Percentiles rank a stretch among this genome's conserved stretches.
Conservation (phyloP, 495 filamentous ascomycete species). For the Pyrenula massariospora region DNA sequence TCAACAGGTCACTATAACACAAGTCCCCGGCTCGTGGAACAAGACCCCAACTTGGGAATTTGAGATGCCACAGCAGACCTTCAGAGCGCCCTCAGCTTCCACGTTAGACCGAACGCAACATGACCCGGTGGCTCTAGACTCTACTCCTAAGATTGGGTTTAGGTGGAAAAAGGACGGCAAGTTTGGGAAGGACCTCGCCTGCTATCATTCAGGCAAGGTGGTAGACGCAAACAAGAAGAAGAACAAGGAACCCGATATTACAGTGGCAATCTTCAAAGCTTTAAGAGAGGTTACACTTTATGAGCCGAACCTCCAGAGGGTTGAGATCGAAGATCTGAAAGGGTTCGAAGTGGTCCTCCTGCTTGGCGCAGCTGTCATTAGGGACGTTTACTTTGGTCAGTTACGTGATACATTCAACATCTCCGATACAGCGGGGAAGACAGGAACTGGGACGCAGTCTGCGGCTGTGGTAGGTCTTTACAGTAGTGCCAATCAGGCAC, state of each 20-base stretch:
- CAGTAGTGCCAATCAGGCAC: slow-evolving; percentile 1
- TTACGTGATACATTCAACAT: slow-evolving; percentile 72
- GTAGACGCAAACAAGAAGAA: slow-evolving; percentile 53
- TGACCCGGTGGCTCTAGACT: slow-evolving; percentile 53
- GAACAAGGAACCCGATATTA: slow-evolving; percentile 87
- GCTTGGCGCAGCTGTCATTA: slow-evolving; percentile 72
- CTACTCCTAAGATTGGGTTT: slow-evolving; percentile 73
- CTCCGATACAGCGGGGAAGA: slow-evolving; percentile 21
- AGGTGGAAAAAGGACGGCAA: slow-evolving; percentile 88
- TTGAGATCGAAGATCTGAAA: slow-evolving; percentile 91
- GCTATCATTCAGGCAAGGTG: slow-evolving; percentile 66
- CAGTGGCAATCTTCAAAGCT: slow-evolving; percentile 64
- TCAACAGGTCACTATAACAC: slow-evolving; percentile 60
- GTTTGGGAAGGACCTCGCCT: slow-evolving; percentile 72
- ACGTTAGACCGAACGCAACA: slow-evolving; percentile 63
- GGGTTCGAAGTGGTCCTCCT: slow-evolving; percentile 82
- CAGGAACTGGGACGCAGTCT: slow-evolving; percentile 3
- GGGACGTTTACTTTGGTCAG: slow-evolving; percentile 67
- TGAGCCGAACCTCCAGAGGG: slow-evolving; percentile 78
- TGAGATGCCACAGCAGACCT: slow-evolving; percentile 78
- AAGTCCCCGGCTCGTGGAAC: slow-evolving; percentile 65
- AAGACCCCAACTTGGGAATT: slow-evolving; percentile 77
- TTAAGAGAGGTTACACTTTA: slow-evolving; percentile 72
- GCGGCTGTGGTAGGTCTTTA: slow-evolving; percentile 5
- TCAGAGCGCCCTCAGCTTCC: slow-evolving; percentile 65